These are phyloP conservation scores for Vigna trinervia DNA, from an alignment of 306 rosid species.

Conservation along the genomic window DNA sequence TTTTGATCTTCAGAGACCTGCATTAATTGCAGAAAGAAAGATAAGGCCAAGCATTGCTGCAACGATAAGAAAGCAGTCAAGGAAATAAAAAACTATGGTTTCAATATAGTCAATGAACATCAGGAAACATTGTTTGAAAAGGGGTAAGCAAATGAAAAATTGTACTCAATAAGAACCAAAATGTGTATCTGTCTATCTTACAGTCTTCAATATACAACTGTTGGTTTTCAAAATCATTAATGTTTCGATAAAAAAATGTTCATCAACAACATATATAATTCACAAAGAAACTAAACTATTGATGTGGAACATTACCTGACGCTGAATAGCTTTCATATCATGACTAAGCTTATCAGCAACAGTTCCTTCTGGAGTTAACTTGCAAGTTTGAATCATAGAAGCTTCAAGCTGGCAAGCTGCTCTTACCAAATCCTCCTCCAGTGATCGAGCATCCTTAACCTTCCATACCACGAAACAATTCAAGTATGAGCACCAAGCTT, in stretches of 20 bases:
- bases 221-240: slow-evolving; percentile 25
- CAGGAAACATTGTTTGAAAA: slow-evolving; percentile 1
- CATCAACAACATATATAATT: slow-evolving; percentile 12
- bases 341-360: slow-evolving; percentile 64
- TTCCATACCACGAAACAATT: slow-evolving; percentile 91
- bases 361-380: slow-evolving; percentile 73
- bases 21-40: slow-evolving; percentile 13
- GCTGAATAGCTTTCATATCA: slow-evolving; percentile 92
- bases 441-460: slow-evolving; percentile 81
- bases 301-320: slow-evolving; percentile 66
- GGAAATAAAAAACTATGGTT: slow-evolving; percentile 13
- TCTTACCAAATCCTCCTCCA: slow-evolving; percentile 94
- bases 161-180: not conserved
- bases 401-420: slow-evolving; percentile 98
- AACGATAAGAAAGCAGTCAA: slow-evolving; percentile 31
- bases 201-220: slow-evolving; percentile 9
- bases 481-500: slow-evolving; percentile 94
- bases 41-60: slow-evolving; percentile 33
- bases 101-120: not conserved
- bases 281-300: slow-evolving; percentile 18
- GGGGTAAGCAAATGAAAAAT: slow-evolving; percentile 8
- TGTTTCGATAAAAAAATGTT: not conserved
- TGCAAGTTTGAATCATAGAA: slow-evolving; percentile 96
- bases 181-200: slow-evolving; percentile 1
- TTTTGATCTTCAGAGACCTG: slow-evolving; percentile 84